phyloP scores from a whole-genome alignment of 345 rosid genomes.

The Firmiana major region DNA sequence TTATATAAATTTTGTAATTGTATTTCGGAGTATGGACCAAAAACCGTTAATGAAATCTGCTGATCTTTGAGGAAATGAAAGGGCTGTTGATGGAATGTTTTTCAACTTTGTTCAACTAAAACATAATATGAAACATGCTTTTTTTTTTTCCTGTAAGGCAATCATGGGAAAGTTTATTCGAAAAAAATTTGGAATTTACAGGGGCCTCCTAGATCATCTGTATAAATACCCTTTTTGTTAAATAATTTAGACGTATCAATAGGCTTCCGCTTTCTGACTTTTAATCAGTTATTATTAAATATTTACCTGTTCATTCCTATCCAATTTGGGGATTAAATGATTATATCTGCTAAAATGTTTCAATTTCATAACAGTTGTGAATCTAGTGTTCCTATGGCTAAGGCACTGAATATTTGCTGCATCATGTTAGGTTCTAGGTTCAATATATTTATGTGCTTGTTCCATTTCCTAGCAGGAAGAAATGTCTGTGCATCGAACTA shows the following conservation, averaged over 20 bases:
- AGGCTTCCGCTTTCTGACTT: not conserved
- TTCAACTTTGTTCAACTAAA: not conserved
- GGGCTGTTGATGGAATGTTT: not conserved
- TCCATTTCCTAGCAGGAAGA: slow-evolving; percentile 29
- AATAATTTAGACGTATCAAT: not conserved
- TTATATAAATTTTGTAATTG: not conserved
- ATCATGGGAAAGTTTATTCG: not conserved
- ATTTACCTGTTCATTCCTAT: not conserved
- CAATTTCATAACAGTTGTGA: not conserved
- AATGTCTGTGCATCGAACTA: slow-evolving; percentile 11
- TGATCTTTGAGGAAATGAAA: not conserved
- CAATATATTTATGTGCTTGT: not conserved
- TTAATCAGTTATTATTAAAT: not conserved
- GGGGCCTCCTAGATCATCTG: not conserved
- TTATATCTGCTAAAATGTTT: not conserved
- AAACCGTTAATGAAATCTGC: not conserved
- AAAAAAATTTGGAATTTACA: not conserved
- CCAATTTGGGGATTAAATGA: not conserved
- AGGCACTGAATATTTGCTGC: not conserved
- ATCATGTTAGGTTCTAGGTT: not conserved
- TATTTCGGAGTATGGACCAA: not conserved
- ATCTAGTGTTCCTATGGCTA: not conserved
- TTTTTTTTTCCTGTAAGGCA: not conserved
- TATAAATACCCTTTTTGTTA: not conserved
- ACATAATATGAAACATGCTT: not conserved